phyloP scores from a whole-genome alignment of 139 green algal genomes.

The Haematococcus sp. region DNA sequence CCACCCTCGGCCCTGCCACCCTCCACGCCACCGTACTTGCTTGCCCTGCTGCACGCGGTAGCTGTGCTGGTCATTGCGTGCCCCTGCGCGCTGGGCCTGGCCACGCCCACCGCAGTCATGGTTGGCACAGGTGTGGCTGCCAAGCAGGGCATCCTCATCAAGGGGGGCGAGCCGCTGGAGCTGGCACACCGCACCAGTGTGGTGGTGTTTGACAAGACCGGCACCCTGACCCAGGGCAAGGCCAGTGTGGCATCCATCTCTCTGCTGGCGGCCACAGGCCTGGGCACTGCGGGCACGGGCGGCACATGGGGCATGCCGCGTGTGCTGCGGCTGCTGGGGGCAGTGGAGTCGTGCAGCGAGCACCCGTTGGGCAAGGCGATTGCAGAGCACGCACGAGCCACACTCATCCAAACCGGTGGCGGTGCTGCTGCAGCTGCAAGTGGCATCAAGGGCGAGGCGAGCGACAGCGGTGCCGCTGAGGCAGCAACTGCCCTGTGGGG shows the following conservation, averaged over 20 bases:
- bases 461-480: too few species aligned
- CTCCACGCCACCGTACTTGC: slow-evolving; percentile 60
- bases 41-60: slow-evolving; percentile 82
- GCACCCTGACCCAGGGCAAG: slow-evolving; percentile 84
- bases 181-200: slow-evolving; percentile 25
- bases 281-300: background rate
- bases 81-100: slow-evolving; percentile 93
- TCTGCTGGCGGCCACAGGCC: background rate
- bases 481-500: background rate
- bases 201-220: slow-evolving; percentile 97
- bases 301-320: background rate
- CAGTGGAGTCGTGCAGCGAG: slow-evolving; percentile 72
- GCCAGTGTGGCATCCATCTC: slow-evolving; percentile 57
- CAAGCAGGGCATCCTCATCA: slow-evolving; percentile 47
- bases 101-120: slow-evolving; percentile 93
- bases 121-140: slow-evolving; percentile 90
- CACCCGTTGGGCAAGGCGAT: slow-evolving; percentile 76
- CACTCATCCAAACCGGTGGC: background rate
- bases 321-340: slow-evolving; percentile 55
- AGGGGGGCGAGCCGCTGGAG: slow-evolving; percentile 41
- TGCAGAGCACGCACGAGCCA: slow-evolving; percentile 30
- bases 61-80: slow-evolving; percentile 95
- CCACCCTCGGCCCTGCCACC: background rate
- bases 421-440: too few species aligned
- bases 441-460: too few species aligned